Base-by-base conservation (phyloP, 2,329 filamentous ascomycete species). In the Apiospora aurea region DNA sequence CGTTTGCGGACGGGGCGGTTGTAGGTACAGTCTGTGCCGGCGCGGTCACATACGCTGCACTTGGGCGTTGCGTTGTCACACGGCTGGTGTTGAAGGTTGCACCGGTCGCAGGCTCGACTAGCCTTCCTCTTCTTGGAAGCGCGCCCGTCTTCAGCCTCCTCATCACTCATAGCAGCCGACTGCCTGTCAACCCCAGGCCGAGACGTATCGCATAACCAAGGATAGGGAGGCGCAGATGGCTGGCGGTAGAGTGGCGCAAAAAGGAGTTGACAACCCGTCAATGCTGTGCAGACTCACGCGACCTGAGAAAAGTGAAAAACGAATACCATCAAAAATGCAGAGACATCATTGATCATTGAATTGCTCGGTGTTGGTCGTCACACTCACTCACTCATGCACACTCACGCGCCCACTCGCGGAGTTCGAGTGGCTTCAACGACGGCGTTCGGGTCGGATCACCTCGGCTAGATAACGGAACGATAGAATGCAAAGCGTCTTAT, bases 21-120 rank as follows among this genome's bases (percentile, higher is more conserved):
- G 69, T 81, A 81, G 13, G 79, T 81, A 71, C 79, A 81, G 2
- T 80, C 79, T 11, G 79, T 79, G 26, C 79, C 79, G n/a, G 79
- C 79, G 24, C 79, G 78, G 70, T 82, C 81, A 70, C 84, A 86
- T 57, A 85, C 84, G 75, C 83, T 80, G 74, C 84, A 86, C 66
- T 84, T 82, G n/a, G 84, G 84, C 64, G 80, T 78, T 68, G 82
- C 83, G 73, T 86, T 86, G 77, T 86, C 84, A 76, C 84, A 86
- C 7, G 84, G 68, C n/a, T 69, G 68, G 16, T 69, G 68, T 26
- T 69, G 68, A n/a, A 53, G 49, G n/a, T 69, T 69, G 68, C 68
- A 69, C 46, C 68, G 46, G 68, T 69, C 68, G 47, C 68, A 69
- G 21, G 68, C 68, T 21, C 68, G 68, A 69, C 68, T 69, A 41